Conservation (phyloP, 768 basidiomycete genomes). For the Amanita exitialis region DNA sequence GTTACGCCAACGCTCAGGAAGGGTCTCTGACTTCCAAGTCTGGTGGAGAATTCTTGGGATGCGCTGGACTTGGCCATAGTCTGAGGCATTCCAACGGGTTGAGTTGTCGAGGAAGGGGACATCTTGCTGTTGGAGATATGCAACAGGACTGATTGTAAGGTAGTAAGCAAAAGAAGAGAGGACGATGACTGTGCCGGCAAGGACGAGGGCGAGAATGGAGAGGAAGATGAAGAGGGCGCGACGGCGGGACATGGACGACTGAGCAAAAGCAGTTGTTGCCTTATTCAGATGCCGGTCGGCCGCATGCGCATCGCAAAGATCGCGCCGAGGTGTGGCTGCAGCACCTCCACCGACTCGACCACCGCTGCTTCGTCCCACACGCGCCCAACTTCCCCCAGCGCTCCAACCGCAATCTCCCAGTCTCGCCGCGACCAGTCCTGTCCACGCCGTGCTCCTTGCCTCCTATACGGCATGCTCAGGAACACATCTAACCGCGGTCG, state of each 20-base stretch:
- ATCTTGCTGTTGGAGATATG: slow-evolving; percentile 74
- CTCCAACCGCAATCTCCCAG: slow-evolving; percentile 47
- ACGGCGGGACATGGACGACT: slow-evolving; percentile 31
- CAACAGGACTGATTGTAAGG: slow-evolving; percentile 67
- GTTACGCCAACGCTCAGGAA: slow-evolving; percentile 74
- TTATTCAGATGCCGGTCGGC: slow-evolving; percentile 20
- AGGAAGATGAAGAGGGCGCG: slow-evolving; percentile 34
- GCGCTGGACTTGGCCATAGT: slow-evolving; percentile 54
- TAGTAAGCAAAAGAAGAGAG: slow-evolving; percentile 89
- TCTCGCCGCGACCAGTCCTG: slow-evolving; percentile 65
- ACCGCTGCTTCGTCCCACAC: slow-evolving; percentile 47
- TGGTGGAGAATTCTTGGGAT: slow-evolving; percentile 94
- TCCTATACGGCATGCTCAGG: slow-evolving; percentile 35
- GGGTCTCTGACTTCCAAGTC: slow-evolving; percentile 91
- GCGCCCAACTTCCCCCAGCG: slow-evolving; percentile 36
- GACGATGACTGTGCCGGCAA: slow-evolving; percentile 83
- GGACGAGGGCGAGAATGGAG: slow-evolving; percentile 57
- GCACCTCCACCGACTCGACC: slow-evolving; percentile 33
- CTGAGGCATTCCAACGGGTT: slow-evolving; percentile 54
- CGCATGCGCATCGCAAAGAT: slow-evolving; percentile 39
- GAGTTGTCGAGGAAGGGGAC: slow-evolving; percentile 47
- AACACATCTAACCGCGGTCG: slow-evolving; percentile 44
- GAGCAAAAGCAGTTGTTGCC: not conserved
- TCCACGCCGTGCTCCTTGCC: slow-evolving; percentile 50
- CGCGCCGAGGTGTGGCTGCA: slow-evolving; percentile 35